Evolutionary conservation across 2,329 filamentous ascomycete genomes (phyloP), one percentile per base, ranked within the genome.

Genomic region (Nothophaeocryptopus gaeumannii): DNA sequence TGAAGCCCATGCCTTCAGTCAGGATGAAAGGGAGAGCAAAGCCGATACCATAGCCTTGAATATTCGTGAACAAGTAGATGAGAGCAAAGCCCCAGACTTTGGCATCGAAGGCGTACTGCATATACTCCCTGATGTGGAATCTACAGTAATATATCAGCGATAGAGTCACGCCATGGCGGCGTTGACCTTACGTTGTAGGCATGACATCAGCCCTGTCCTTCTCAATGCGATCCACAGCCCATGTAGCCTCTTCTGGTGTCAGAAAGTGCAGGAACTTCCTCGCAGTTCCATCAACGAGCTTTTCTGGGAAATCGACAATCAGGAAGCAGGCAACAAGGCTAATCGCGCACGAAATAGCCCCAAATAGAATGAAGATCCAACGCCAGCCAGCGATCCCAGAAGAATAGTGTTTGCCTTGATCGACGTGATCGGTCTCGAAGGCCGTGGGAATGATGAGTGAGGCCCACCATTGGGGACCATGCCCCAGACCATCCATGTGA

Each of bases 1-100:
- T 69, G 55, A 73, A 74, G 30, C 72, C 72, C 60, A 75, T 54
- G 16, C 43, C 38, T 39, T 53, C 29, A n/a, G 30, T 50, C 2
- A 55, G 38, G 8, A 55, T 41, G 16, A 49, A 50, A 1, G 53
- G 53, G 7, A 55, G 39, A 15, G 48, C 47, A 15, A 54, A 48
- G 1, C 44, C 48, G 2, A 54, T 45, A 10, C 47, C 51, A n/a
- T 54, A 47, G 9, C 39, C 39, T 3, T 47, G 30, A 4, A 45
- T 39, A 2, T 26, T 39, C 8, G 30, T 26, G 11, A 39, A 40
- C 11, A 39, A 29, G 14, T 41, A 44, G 1, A 50, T 26, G 11
- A 51, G 32, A 8, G 47, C 39, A 26, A 50, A 47, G 3, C 29
- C 42, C 51, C 51, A 54, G 12, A 54, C 5, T 9, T 53, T 50